Percentiles rank a stretch among this genome's conserved stretches.
phyloP scores from a whole-genome alignment of 2,329 filamentous ascomycete genomes.

The Teratosphaeria nubilosa region DNA sequence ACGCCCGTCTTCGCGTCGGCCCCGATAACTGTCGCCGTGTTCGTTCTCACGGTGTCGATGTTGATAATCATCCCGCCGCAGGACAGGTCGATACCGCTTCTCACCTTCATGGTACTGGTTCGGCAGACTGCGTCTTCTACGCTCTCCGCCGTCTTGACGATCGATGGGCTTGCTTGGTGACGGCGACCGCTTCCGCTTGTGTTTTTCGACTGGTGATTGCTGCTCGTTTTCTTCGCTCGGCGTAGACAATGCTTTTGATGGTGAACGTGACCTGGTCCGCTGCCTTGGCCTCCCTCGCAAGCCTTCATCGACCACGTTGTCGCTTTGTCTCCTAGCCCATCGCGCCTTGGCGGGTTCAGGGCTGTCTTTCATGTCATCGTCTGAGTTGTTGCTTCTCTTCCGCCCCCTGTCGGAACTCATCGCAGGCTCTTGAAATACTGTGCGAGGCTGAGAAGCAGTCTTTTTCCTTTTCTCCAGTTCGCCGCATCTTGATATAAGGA shows the following conservation, averaged over 20 bases:
- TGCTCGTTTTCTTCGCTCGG: slow-evolving; percentile 12
- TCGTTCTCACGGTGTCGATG: slow-evolving; percentile 4
- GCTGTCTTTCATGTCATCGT: slow-evolving; percentile 18
- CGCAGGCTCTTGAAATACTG: not conserved
- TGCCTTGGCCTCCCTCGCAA: slow-evolving; percentile 25
- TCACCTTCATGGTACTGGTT: slow-evolving; percentile 25
- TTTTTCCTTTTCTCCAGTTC: slow-evolving; percentile 29
- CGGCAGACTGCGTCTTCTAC: slow-evolving; percentile 27
- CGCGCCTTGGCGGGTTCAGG: slow-evolving; percentile 14
- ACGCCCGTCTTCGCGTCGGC: slow-evolving; percentile 10
- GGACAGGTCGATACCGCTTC: slow-evolving; percentile 21
- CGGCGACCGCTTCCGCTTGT: slow-evolving; percentile 27
- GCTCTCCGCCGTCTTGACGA: slow-evolving; percentile 12
- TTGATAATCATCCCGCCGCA: slow-evolving; percentile 15
- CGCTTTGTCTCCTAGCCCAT: slow-evolving; percentile 23
- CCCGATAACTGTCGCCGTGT: slow-evolving; percentile 7
- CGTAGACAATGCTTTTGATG: slow-evolving; percentile 20
- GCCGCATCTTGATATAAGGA: slow-evolving; percentile 29
- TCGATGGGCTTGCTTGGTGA: slow-evolving; percentile 22
- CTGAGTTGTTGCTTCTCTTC: slow-evolving; percentile 18
- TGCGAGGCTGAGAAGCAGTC: slow-evolving; percentile 4
- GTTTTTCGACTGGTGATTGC: slow-evolving; percentile 19
- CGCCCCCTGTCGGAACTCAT: slow-evolving; percentile 12
- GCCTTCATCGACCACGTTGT: slow-evolving; percentile 27
- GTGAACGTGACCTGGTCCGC: slow-evolving; percentile 20